A percentile compares a stretch with the other conserved stretches of the same genome.
These are phyloP conservation scores for Inga leiocalycina DNA, from an alignment of 306 rosid genomes.

Conservation along the genomic window DNA sequence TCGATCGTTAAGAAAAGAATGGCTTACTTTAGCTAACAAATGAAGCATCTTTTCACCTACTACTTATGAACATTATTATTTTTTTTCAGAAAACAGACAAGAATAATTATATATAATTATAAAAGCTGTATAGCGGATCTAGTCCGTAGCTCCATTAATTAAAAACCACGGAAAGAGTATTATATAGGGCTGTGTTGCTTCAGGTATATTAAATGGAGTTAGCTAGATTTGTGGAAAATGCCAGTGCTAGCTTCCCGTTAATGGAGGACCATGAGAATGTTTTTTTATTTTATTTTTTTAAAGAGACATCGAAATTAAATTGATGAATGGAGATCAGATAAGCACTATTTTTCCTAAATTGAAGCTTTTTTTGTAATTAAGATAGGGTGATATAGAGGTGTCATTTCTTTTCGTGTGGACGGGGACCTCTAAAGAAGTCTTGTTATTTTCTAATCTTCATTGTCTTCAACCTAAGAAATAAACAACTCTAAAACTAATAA, in stretches of 20 bases:
- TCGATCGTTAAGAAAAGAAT: neutral
- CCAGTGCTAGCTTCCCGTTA: neutral
- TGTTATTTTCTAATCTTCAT: constrained; percentile 28
- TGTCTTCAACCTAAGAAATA: constrained; percentile 6
- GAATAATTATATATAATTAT: neutral
- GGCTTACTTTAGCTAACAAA: neutral
- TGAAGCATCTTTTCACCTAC: constrained; percentile 12
- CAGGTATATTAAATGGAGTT: constrained; percentile 1
- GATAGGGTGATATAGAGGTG: constrained; percentile 16
- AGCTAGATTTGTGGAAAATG: constrained; percentile 18
- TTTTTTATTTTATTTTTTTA: neutral
- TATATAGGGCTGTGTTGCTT: neutral
- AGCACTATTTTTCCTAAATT: constrained; percentile 12
- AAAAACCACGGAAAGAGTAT: neutral
- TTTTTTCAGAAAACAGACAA: neutral
- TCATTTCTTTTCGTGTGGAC: constrained; percentile 24
- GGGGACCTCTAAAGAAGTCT: constrained; percentile 23
- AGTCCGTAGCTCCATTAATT: constrained; percentile 9
- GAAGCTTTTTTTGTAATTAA: neutral
- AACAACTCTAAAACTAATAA: neutral
- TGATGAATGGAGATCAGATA: neutral
- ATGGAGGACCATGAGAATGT: neutral
- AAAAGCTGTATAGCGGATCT: constrained; percentile 14
- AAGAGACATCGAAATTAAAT: constrained; percentile 5
- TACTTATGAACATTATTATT: neutral